Conservation (phyloP, 192 early-diverging fungal genomes). For the Coemansia brasiliensis region DNA sequence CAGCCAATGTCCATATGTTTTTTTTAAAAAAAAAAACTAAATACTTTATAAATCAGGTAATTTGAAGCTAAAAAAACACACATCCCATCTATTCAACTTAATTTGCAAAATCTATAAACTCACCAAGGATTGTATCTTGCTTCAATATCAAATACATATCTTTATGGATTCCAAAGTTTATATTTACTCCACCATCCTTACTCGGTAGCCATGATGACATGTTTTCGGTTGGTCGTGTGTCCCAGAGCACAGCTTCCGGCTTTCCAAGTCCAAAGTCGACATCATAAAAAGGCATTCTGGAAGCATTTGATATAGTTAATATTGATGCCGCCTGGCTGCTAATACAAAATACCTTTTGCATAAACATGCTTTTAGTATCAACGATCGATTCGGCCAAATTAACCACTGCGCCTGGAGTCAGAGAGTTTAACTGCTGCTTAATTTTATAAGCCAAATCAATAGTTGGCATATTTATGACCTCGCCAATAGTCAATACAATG, state of each 20-base stretch:
- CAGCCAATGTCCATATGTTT: no score
- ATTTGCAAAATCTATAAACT: slow-evolving; percentile 24
- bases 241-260: slow-evolving; percentile 8
- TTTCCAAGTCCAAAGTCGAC: slow-evolving; percentile 27
- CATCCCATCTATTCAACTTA: no score
- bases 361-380: slow-evolving; percentile 13
- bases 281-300: slow-evolving; percentile 21
- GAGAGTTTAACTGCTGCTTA: slow-evolving; percentile 14
- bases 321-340: slow-evolving; percentile 6
- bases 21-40: no score
- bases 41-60: no score
- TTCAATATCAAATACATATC: slow-evolving; percentile 15
- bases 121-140: slow-evolving; percentile 8
- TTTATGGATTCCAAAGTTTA: slow-evolving; percentile 17
- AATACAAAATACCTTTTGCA: slow-evolving; percentile 9
- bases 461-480: slow-evolving; percentile 9
- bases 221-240: slow-evolving; percentile 14
- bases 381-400: slow-evolving; percentile 9
- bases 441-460: slow-evolving; percentile 20
- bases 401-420: slow-evolving; percentile 25
- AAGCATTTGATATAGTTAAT: slow-evolving; percentile 28
- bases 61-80: no score
- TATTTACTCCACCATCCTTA: slow-evolving; percentile 22
- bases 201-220: slow-evolving; percentile 24
- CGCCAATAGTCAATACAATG: slow-evolving; percentile 6